Evolutionary conservation across 208 protist species (phyloP).

Genomic region (Trypanosoma melophagium): DNA sequence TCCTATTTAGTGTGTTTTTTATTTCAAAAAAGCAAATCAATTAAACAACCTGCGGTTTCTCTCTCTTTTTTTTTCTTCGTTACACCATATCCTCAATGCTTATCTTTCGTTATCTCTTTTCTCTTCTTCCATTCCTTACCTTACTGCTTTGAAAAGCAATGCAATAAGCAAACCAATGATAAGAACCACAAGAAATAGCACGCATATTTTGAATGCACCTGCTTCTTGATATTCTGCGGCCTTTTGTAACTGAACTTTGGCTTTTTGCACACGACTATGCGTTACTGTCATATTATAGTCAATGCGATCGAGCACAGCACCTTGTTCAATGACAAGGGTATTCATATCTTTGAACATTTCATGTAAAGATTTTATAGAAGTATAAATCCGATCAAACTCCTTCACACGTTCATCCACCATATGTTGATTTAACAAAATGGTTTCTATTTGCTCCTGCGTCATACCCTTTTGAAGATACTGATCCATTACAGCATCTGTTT

Average conservation of each 20-base stretch:
- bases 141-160: slow-evolving; percentile 83
- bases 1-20: too few species aligned
- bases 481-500: slow-evolving; percentile 85
- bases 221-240: slow-evolving; percentile 90
- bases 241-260: slow-evolving; percentile 78
- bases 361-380: slow-evolving; percentile 92
- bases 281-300: slow-evolving; percentile 96
- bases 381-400: slow-evolving; percentile 92
- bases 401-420: slow-evolving; percentile 91
- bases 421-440: slow-evolving; percentile 89
- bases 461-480: slow-evolving; percentile 91
- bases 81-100: background rate
- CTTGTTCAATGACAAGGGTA: slow-evolving; percentile 92
- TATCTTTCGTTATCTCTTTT: background rate
- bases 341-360: slow-evolving; percentile 95
- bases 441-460: slow-evolving; percentile 92
- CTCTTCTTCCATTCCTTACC: slow-evolving; percentile 5
- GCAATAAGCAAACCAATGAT: slow-evolving; percentile 87
- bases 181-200: slow-evolving; percentile 89
- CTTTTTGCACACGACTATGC: slow-evolving; percentile 80
- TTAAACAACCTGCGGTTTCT: background rate
- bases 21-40: background rate
- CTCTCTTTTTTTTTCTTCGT: background rate
- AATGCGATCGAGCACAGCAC: slow-evolving; percentile 93
- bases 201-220: slow-evolving; percentile 87